A percentile compares a stretch with the other conserved stretches of the same genome.
Conservation (phyloP, 73 alveolate genomes). For the Stentor coeruleus region DNA sequence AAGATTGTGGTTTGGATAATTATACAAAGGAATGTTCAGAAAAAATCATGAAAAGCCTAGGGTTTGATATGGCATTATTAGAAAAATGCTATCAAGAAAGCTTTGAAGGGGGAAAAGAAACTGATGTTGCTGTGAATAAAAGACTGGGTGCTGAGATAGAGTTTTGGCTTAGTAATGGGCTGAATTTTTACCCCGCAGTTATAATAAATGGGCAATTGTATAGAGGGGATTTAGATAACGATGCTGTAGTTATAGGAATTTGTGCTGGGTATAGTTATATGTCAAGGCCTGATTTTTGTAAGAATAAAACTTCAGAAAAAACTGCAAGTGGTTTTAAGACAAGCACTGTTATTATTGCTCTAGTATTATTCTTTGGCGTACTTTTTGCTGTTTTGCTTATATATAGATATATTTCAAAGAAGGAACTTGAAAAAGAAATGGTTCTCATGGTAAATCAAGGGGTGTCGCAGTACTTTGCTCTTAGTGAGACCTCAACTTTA, state of each 20-base stretch:
- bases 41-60: conserved; percentile 5
- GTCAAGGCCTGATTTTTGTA: conserved; percentile 26
- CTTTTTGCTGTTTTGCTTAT: not conserved
- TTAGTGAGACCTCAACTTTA: not conserved
- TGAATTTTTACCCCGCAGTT: conserved; percentile 31
- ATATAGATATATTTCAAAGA: not conserved
- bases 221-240: conserved; percentile 41
- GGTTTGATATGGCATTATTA: conserved; percentile 22
- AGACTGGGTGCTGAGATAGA: conserved; percentile 26
- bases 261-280: conserved; percentile 34
- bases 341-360: not conserved
- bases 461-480: conserved; percentile 11
- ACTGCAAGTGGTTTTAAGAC: not conserved
- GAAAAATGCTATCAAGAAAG: conserved; percentile 28
- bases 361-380: not conserved
- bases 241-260: conserved; percentile 41
- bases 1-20: conserved; percentile 2
- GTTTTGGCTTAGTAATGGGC: conserved; percentile 2
- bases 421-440: conserved; percentile 25
- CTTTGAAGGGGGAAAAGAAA: conserved; percentile 27
- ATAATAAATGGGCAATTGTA: conserved; percentile 29
- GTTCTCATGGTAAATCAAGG: not conserved
- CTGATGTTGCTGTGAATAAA: conserved; percentile 31
- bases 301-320: not conserved
- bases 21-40: conserved; percentile 18